phyloP scores from a whole-genome alignment of 805 yeast species.

The Wickerhamiella lipophila region DNA sequence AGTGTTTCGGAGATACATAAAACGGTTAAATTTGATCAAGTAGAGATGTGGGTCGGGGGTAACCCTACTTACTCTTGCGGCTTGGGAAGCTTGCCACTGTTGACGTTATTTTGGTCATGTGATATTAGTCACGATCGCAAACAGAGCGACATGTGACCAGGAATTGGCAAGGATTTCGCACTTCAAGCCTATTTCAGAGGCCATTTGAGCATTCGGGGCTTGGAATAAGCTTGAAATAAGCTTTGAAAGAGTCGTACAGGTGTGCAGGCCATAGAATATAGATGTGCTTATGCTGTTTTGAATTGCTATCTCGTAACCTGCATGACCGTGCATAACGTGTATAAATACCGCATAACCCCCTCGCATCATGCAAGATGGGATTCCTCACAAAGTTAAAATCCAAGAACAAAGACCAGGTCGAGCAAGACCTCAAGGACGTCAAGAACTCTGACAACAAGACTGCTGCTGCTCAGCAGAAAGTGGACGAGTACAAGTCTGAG shows the following conservation, averaged over 20 bases:
- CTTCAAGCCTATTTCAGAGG: no score
- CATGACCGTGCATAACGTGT: constrained; percentile 2
- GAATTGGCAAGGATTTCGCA: no score
- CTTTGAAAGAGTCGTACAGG: no score
- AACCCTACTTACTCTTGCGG: background rate
- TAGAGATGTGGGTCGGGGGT: background rate
- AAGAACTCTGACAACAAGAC: constrained; percentile 1
- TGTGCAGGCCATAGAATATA: no score
- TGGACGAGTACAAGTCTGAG: background rate
- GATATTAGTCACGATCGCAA: constrained; percentile 1
- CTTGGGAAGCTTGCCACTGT: background rate
- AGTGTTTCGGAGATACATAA: background rate
- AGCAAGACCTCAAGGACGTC: background rate
- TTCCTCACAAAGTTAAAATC: constrained; percentile 4
- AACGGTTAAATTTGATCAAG: background rate
- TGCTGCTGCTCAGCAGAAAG: background rate
- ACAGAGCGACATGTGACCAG: no score
- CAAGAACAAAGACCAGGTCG: background rate
- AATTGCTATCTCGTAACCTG: background rate
- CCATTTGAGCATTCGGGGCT: background rate
- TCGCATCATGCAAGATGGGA: constrained; percentile 3
- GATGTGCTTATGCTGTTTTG: background rate
- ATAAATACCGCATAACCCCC: constrained; percentile 3
- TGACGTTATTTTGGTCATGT: background rate
- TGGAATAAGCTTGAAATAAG: no score